Percentiles rank a stretch among this genome's conserved stretches.
Evolutionary conservation across 2,329 filamentous ascomycete species (phyloP).

Genomic region (Pseudohalonectria lignicola): DNA sequence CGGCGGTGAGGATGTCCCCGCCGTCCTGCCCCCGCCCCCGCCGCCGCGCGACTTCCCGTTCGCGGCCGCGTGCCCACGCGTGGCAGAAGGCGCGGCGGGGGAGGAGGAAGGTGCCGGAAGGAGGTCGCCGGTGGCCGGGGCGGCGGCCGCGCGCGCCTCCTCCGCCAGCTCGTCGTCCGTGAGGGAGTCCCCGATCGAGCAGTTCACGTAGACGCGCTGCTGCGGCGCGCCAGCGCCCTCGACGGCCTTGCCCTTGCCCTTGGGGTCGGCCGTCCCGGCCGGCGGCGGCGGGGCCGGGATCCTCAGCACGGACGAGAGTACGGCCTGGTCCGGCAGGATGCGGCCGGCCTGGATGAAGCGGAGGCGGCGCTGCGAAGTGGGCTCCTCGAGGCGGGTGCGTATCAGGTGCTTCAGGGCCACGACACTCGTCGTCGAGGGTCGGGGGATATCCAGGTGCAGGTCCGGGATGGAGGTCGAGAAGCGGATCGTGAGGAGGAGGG

Average conservation of each 20-base stretch:
- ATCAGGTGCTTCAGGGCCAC: constrained; percentile 75
- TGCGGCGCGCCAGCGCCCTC: constrained; percentile 31
- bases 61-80: too few species aligned
- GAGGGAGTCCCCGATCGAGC: constrained; percentile 73
- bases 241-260: constrained; percentile 55
- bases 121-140: constrained; percentile 10
- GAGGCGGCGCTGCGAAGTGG: constrained; percentile 54
- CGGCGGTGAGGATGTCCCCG: not conserved
- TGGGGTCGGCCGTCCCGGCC: constrained; percentile 7
- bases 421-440: constrained; percentile 58
- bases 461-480: constrained; percentile 83
- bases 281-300: constrained; percentile 45
- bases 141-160: constrained; percentile 38
- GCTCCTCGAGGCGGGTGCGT: constrained; percentile 54
- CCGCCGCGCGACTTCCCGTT: not conserved
- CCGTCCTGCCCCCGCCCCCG: not conserved
- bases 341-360: constrained; percentile 86
- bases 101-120: constrained; percentile 6
- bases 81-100: constrained; percentile 2
- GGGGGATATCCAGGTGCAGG: constrained; percentile 63
- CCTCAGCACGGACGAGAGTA: constrained; percentile 58
- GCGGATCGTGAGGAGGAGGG: constrained; percentile 72
- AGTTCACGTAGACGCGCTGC: constrained; percentile 76
- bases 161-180: constrained; percentile 55
- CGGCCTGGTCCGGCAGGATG: constrained; percentile 63